Conservation (phyloP, 345 rosid species). For the Anacardium occidentale region DNA sequence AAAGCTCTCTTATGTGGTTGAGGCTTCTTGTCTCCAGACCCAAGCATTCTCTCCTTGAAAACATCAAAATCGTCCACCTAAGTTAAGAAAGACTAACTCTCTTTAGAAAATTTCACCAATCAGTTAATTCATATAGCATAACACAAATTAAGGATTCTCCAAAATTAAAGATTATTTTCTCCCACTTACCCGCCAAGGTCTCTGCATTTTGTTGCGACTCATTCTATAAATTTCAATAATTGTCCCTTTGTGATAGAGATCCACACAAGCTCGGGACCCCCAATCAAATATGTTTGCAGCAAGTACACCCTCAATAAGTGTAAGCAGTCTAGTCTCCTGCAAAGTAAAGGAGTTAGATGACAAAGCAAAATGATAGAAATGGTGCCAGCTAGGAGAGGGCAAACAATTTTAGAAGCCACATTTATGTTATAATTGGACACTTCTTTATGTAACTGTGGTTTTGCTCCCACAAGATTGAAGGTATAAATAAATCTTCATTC, state of each 20-base stretch:
- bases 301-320: constrained; percentile 89
- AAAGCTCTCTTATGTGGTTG: constrained; percentile 83
- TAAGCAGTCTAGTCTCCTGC: constrained; percentile 90
- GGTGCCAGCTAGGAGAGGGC: neutral
- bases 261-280: constrained; percentile 99
- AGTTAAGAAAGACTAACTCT: constrained; percentile 11
- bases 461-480: too few relatives aligned
- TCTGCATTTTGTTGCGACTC: constrained; percentile 98
- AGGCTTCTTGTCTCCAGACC: constrained; percentile 60
- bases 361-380: constrained; percentile 1
- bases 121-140: constrained; percentile 1
- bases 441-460: too few relatives aligned
- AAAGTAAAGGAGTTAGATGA: constrained; percentile 17
- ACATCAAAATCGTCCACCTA: constrained; percentile 96
- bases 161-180: constrained; percentile 3
- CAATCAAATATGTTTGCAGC: constrained; percentile 99
- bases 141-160: neutral
- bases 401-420: too few relatives aligned
- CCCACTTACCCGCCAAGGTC: constrained; percentile 89
- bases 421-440: too few relatives aligned
- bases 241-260: constrained; percentile 95
- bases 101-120: neutral
- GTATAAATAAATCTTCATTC: too few relatives aligned
- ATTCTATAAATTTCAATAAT: constrained; percentile 97
- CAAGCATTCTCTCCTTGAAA: constrained; percentile 87